Evolutionary conservation across 805 yeast genomes (phyloP), one percentile per base, ranked within the genome.

Genomic region (Ogataea trehalophila): DNA sequence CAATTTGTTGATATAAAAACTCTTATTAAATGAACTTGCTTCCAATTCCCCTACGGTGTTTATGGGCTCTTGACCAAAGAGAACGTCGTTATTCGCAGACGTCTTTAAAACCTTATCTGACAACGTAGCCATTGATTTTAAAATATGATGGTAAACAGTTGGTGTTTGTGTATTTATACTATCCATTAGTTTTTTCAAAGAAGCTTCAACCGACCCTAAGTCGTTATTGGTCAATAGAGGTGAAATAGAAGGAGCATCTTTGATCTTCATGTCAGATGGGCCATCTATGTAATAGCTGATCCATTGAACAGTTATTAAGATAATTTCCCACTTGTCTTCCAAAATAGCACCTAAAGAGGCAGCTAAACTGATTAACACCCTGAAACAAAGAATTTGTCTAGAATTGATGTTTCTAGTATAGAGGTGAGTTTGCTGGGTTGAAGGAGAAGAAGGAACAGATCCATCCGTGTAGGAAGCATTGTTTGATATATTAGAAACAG

Each of bases 261-360:
- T 71, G 14, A 62, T 53, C 14, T 64, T 67, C 31, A 66, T 60
- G 5, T 70, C 72, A 0, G 81, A 68, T 13, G 80, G 77, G 0
- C 92, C 92, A 58, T 81, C 73, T n/a, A 85, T 56, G 54, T 71
- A 85, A 57, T 81, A 86, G 47, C 85, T 81, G 42, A 84, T 73
- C 95, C 95, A 87, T 63, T 86, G 95, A 47, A 89, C 71, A 0
- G 95, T 77, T 5, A 78, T 73, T 17, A 83, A 59, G 5, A 84
- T 62, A 16, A 73, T 73, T 13, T 67, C 64, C 98, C 98, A 92
- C 33, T 85, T 79, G 3, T 68, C 61, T 6, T 76, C 76, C 15
- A 92, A 71, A 1, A 81, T 76, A 1, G 91, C 77, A 0, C 97
- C 97, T n/a, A 92, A 66, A 0, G 96, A 86, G 3, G 83, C 75